A percentile compares a stretch with the other conserved stretches of the same genome.
Conservation (phyloP, 2,329 filamentous ascomycete genomes). For the Blastomyces emzantsi region DNA sequence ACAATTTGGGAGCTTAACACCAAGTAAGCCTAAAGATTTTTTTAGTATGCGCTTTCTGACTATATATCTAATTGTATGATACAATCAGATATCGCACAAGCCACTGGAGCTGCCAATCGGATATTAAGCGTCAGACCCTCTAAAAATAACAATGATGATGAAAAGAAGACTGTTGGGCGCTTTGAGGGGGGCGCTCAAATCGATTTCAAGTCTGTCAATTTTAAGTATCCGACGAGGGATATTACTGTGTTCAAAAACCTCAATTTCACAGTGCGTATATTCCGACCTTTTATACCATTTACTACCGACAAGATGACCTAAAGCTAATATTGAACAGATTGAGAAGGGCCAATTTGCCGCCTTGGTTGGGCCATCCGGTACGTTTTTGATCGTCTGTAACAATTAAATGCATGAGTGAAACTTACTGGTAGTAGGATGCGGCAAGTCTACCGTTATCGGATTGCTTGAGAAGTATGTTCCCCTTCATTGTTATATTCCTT, state of each 20-base stretch:
- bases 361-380: slow-evolving; percentile 40
- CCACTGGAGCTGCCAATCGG: slow-evolving; percentile 30
- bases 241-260: slow-evolving; percentile 26
- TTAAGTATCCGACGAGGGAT: slow-evolving; percentile 30
- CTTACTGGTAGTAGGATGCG: slow-evolving; percentile 27
- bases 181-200: slow-evolving; percentile 23
- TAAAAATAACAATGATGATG: slow-evolving; percentile 3
- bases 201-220: slow-evolving; percentile 27
- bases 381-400: background rate
- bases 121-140: slow-evolving; percentile 22
- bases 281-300: background rate
- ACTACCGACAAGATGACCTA: background rate
- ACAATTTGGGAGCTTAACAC: slow-evolving; percentile 57
- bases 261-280: slow-evolving; percentile 20
- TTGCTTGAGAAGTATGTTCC: slow-evolving; percentile 33
- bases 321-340: slow-evolving; percentile 18
- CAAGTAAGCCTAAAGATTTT: slow-evolving; percentile 31
- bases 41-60: background rate
- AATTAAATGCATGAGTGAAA: background rate
- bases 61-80: background rate
- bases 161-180: slow-evolving; percentile 1
- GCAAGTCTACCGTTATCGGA: slow-evolving; percentile 40
- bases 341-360: slow-evolving; percentile 37
- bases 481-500: background rate
- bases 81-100: slow-evolving; percentile 27